These are phyloP conservation scores for Corchorus olitorius DNA, from an alignment of 345 rosid genomes.

Conservation along the genomic window DNA sequence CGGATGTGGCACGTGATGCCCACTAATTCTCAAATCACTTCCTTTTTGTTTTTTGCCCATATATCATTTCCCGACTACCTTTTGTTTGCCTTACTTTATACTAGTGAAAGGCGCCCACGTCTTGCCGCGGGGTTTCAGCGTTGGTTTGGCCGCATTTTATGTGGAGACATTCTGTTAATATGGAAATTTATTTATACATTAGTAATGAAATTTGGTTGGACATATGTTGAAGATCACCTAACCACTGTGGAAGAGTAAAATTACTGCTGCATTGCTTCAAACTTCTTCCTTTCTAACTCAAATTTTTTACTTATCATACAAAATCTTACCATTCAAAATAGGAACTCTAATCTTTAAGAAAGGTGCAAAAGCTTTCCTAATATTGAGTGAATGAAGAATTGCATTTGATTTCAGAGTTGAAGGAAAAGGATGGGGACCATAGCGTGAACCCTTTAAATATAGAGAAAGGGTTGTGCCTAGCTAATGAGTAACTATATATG, in stretches of 20 bases:
- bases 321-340: not conserved
- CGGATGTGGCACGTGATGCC: constrained; percentile 16
- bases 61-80: not conserved
- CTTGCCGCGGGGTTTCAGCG: too few relatives aligned
- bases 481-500: not conserved
- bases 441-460: constrained; percentile 14
- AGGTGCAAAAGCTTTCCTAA: constrained; percentile 5
- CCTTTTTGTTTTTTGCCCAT: too few relatives aligned
- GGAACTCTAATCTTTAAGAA: not conserved
- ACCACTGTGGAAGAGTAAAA: too few relatives aligned
- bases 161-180: too few relatives aligned
- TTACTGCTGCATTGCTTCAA: not conserved
- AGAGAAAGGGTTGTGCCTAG: not conserved
- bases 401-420: not conserved
- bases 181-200: too few relatives aligned
- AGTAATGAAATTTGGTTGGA: too few relatives aligned
- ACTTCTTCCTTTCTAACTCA: not conserved
- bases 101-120: too few relatives aligned
- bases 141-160: too few relatives aligned
- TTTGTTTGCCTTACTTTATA: not conserved
- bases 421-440: constrained; percentile 35
- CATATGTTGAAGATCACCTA: too few relatives aligned
- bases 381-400: constrained; percentile 7
- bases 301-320: not conserved
- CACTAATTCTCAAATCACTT: not conserved